These are phyloP conservation scores for Hypoxylon sp. DNA, from an alignment of 2,329 filamentous ascomycete species.

Conservation along the genomic window DNA sequence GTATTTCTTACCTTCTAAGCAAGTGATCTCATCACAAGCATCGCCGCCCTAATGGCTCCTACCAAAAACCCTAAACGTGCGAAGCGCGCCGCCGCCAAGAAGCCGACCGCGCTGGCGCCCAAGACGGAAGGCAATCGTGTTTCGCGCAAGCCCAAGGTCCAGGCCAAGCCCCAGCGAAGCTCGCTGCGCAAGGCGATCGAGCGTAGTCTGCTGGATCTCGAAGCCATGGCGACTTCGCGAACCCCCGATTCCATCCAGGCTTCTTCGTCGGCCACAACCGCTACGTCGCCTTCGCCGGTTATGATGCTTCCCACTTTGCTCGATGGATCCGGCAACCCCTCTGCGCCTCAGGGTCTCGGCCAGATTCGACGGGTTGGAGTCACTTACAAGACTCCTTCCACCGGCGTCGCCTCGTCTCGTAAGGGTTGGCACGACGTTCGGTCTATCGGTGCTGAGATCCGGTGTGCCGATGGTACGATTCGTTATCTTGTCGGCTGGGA, in stretches of 20 bases:
- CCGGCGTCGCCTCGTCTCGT: conserved; percentile 10
- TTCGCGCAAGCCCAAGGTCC: conserved; percentile 6
- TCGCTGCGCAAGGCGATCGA: conserved; percentile 33
- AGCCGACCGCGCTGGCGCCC: neutral
- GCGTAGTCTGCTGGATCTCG: conserved; percentile 18
- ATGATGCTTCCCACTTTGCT: neutral
- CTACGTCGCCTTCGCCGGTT: neutral
- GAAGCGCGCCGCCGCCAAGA: neutral
- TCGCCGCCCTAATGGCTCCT: conserved; percentile 14
- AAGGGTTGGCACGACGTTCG: conserved; percentile 40
- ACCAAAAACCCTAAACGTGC: neutral
- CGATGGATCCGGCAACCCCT: neutral
- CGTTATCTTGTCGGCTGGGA: conserved; percentile 45
- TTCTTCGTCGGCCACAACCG: neutral
- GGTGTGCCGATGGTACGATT: conserved; percentile 1
- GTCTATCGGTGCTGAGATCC: conserved; percentile 36
- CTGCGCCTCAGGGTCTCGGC: neutral
- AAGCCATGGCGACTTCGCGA: neutral
- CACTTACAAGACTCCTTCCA: neutral
- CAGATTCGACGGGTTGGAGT: neutral
- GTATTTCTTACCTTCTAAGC: neutral
- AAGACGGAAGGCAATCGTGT: neutral
- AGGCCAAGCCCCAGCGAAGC: conserved; percentile 27
- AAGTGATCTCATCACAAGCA: conserved; percentile 5
- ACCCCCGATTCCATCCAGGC: neutral